Evolutionary conservation across 75 land plant species (phyloP).

Genomic region (Pinus albicaulis): DNA sequence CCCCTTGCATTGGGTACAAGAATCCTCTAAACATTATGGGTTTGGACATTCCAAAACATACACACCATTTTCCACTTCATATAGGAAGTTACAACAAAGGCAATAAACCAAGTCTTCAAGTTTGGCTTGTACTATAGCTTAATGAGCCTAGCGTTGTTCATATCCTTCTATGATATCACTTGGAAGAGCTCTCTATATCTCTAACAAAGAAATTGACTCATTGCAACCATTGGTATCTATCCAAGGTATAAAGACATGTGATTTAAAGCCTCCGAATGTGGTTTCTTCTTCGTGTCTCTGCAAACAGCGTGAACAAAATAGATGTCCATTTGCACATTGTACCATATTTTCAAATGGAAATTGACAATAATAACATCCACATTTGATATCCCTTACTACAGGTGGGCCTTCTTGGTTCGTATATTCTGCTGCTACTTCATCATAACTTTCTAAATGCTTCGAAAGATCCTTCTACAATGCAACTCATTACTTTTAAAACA

Average conservation of each 20-base stretch:
- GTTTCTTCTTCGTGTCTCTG: background rate
- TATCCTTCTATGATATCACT: background rate
- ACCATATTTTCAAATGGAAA: background rate
- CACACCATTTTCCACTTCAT: background rate
- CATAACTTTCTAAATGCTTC: background rate
- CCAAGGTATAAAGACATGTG: background rate
- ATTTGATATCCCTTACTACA: no score
- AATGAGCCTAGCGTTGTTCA: background rate
- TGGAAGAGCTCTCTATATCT: background rate
- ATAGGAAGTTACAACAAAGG: background rate
- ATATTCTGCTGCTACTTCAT: background rate
- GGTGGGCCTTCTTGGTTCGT: no score
- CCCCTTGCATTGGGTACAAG: no score
- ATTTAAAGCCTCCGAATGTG: background rate
- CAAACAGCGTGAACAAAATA: background rate
- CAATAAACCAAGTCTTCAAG: background rate
- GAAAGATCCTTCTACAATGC: background rate
- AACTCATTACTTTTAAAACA: conserved; percentile 22
- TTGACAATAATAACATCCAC: no score
- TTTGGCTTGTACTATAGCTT: background rate
- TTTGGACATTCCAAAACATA: background rate
- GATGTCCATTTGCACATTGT: background rate
- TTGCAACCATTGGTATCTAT: background rate
- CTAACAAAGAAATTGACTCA: background rate
- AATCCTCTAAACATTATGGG: background rate